A percentile compares a stretch with the other conserved stretches of the same genome.
phyloP scores from a whole-genome alignment of 202 grass and related monocot species.

The Dendrocalamus latiflorus region DNA sequence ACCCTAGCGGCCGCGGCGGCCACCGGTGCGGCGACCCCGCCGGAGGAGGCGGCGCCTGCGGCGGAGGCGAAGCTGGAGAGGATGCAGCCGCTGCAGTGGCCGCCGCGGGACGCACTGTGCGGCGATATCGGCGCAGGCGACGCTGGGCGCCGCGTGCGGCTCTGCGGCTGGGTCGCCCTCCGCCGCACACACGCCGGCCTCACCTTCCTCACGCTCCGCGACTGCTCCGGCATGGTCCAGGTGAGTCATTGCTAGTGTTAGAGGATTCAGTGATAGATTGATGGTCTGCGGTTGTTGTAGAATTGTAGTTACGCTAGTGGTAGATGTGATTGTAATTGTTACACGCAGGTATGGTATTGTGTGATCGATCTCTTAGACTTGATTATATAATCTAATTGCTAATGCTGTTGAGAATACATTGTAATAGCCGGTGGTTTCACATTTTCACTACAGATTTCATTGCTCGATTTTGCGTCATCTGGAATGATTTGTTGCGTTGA shows the following conservation, averaged over 20 bases:
- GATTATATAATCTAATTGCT: not conserved
- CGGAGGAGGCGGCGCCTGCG: conserved; percentile 14
- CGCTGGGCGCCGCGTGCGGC: conserved; percentile 59
- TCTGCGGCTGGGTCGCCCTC: conserved; percentile 96
- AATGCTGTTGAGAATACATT: not conserved
- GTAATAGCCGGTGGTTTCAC: not conserved
- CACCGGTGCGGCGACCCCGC: conserved; percentile 21
- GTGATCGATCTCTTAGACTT: not conserved
- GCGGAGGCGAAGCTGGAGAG: not conserved
- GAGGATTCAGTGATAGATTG: not conserved
- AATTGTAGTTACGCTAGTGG: not conserved
- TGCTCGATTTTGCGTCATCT: not conserved
- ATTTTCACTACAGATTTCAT: not conserved
- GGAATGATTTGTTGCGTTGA: not conserved
- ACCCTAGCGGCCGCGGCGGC: conserved; percentile 33
- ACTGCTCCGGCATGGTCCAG: conserved; percentile 78
- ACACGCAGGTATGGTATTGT: not conserved
- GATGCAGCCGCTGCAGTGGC: conserved; percentile 57
- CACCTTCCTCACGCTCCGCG: conserved; percentile 83
- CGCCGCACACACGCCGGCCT: conserved; percentile 73
- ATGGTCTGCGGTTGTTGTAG: not conserved
- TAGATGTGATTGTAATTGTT: not conserved
- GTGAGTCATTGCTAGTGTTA: conserved; percentile 6
- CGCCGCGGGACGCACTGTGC: conserved; percentile 52
- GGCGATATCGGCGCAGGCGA: conserved; percentile 53